Evolutionary conservation across 306 rosid genomes (phyloP).

Genomic region (Quercus parvula): DNA sequence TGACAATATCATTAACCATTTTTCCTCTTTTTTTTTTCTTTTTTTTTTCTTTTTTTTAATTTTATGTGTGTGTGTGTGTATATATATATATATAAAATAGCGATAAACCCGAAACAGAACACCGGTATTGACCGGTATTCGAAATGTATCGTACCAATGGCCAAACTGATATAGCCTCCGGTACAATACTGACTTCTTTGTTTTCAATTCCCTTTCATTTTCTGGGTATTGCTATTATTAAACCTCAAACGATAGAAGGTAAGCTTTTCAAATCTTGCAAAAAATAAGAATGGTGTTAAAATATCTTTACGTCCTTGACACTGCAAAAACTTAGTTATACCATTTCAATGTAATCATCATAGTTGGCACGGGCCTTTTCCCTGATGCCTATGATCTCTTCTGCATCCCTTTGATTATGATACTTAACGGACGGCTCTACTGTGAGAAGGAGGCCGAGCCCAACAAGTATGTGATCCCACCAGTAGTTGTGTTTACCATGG

Average conservation of each 20-base stretch:
- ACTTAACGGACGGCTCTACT: conserved; percentile 52
- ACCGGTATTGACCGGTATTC: accelerated
- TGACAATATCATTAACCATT: no score
- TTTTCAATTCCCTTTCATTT: no score
- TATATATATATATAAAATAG: no score
- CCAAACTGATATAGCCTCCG: accelerated
- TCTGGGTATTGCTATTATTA: no score
- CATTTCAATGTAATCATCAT: conserved; percentile 77
- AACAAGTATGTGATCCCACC: neutral
- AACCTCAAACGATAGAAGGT: no score
- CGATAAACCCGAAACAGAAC: accelerated
- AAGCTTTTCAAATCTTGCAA: no score
- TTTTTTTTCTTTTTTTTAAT: no score
- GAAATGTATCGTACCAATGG: no score
- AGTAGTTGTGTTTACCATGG: conserved; percentile 21
- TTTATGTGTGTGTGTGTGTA: no score
- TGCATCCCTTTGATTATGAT: conserved; percentile 47
- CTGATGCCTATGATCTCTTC: conserved; percentile 71
- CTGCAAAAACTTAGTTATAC: conserved; percentile 60
- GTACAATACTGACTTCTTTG: no score
- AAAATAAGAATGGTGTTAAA: conserved; percentile 35
- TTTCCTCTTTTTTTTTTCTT: no score
- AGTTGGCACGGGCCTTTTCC: conserved; percentile 82
- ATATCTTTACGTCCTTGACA: conserved; percentile 62
- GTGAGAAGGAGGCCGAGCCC: neutral